phyloP scores from a whole-genome alignment of 441 rosid genomes.

The Geranium incanum region DNA sequence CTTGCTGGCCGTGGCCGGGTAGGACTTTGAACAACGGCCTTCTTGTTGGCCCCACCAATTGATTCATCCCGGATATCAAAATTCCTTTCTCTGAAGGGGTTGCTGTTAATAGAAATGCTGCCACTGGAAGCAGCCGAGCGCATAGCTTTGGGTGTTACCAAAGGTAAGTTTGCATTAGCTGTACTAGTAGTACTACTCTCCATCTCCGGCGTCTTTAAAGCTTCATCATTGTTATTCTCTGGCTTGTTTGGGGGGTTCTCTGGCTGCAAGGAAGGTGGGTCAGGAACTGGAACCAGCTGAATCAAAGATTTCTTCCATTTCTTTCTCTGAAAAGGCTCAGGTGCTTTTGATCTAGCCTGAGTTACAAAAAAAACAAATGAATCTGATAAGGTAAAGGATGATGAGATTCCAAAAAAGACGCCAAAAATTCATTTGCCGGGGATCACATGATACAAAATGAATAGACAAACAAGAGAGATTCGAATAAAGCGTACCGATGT shows the following conservation, averaged over 20 bases:
- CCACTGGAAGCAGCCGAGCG: slow-evolving; percentile 35
- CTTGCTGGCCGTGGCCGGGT: slow-evolving; percentile 30
- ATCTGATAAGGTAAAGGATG: no score
- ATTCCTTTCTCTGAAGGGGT: slow-evolving; percentile 73
- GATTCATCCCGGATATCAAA: slow-evolving; percentile 43
- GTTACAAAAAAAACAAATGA: background rate
- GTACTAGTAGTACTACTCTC: slow-evolving; percentile 20
- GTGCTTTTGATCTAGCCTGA: slow-evolving; percentile 65
- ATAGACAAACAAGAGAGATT: no score
- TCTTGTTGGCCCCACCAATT: slow-evolving; percentile 15
- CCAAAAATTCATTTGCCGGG: background rate
- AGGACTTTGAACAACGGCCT: slow-evolving; percentile 28
- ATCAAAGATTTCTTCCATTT: slow-evolving; percentile 62
- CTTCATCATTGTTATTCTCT: background rate
- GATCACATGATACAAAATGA: no score
- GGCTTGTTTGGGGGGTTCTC: background rate
- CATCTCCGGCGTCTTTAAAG: slow-evolving; percentile 25
- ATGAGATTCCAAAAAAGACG: no score
- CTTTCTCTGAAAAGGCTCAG: slow-evolving; percentile 65
- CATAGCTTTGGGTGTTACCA: slow-evolving; percentile 81
- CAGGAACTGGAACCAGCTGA: slow-evolving; percentile 63
- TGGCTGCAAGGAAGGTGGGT: slow-evolving; percentile 20
- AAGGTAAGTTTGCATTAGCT: slow-evolving; percentile 29
- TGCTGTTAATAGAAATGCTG: slow-evolving; percentile 34
- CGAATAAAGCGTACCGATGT: slow-evolving; percentile 39